Evolutionary conservation across 1,284 basidiomycete genomes (phyloP).

Genomic region (Irpex sp.): DNA sequence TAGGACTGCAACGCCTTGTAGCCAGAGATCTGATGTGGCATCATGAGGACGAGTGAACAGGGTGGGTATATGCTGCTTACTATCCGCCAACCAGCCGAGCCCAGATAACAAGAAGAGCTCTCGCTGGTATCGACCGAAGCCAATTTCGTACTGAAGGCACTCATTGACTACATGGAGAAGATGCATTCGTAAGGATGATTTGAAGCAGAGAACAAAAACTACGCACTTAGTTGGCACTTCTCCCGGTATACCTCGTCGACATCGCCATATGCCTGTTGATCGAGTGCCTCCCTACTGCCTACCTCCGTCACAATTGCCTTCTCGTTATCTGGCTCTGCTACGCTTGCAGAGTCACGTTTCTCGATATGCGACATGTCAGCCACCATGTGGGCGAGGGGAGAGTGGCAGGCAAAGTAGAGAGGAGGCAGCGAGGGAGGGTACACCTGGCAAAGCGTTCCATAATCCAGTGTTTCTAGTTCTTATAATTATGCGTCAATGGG

Average conservation of each 20-base stretch:
- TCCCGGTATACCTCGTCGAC: not conserved
- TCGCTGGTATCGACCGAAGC: not conserved
- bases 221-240: not conserved
- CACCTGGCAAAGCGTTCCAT: not conserved
- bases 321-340: not conserved
- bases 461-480: no score
- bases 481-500: not conserved
- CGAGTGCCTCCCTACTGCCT: not conserved
- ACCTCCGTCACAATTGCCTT: not conserved
- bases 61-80: not conserved
- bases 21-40: not conserved
- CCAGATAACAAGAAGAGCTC: not conserved
- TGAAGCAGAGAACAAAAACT: not conserved
- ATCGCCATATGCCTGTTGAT: not conserved
- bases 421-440: not conserved
- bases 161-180: not conserved
- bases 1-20: not conserved
- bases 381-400: not conserved
- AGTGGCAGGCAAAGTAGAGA: not conserved
- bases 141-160: not conserved
- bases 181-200: not conserved
- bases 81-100: not conserved
- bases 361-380: not conserved
- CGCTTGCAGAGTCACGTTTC: not conserved
- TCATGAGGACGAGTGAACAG: not conserved